A percentile compares a stretch with the other conserved stretches of the same genome.
Conservation (phyloP, 192 early-diverging fungal genomes). For the Linnemannia hyalina region DNA sequence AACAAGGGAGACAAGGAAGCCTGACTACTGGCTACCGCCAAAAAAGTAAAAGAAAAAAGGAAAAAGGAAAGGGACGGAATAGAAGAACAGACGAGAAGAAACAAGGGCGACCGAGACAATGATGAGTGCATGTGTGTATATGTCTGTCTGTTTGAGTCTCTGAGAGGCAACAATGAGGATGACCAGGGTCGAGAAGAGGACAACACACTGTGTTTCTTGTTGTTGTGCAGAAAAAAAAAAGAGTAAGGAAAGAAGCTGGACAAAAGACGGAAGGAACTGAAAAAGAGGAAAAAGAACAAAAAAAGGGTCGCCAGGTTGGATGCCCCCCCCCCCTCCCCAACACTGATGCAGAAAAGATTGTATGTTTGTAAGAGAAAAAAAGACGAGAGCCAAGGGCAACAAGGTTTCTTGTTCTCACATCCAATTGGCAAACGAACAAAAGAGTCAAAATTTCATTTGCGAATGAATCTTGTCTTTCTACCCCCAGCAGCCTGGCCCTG, state of each 20-base stretch:
- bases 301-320: not conserved
- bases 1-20: not conserved
- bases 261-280: not conserved
- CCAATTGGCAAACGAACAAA: not conserved
- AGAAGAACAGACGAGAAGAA: not conserved
- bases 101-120: not conserved
- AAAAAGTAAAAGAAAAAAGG: no score
- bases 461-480: not conserved
- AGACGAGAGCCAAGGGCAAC: not conserved
- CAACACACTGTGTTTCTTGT: no score
- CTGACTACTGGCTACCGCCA: no score
- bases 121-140: not conserved
- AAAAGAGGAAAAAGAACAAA: not conserved
- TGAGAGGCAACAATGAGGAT: not conserved
- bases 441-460: not conserved
- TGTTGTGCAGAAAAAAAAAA: slow-evolving; percentile 1
- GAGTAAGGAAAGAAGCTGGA: not conserved
- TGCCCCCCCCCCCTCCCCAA: not conserved
- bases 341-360: no score
- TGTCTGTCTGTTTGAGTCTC: not conserved
- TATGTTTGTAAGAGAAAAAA: no score
- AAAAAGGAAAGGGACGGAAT: slow-evolving; percentile 16
- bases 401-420: not conserved
- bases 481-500: not conserved
- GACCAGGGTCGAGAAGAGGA: not conserved